Evolutionary conservation across 805 yeast genomes (phyloP).

Genomic region (Wickerhamomyces silvicola): DNA sequence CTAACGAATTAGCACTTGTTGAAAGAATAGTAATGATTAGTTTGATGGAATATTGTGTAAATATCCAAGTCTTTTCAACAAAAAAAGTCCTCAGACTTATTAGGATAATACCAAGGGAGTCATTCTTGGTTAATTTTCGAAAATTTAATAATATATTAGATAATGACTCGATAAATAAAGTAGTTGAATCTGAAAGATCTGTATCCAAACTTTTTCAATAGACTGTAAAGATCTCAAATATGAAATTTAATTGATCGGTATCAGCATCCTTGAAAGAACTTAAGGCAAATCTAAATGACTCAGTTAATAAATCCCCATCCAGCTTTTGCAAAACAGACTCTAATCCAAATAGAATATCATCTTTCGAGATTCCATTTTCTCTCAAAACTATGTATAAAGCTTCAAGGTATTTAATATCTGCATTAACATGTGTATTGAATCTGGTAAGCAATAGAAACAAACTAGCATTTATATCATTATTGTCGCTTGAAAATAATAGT

Average conservation of each 20-base stretch:
- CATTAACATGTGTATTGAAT: constrained; percentile 11
- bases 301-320: constrained; percentile 3
- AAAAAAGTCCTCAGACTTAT: constrained; percentile 34
- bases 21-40: constrained; percentile 36
- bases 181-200: too few species aligned
- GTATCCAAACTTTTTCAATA: constrained; percentile 6
- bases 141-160: constrained; percentile 8
- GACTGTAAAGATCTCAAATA: constrained; percentile 18
- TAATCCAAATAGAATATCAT: constrained; percentile 18
- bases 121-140: neutral
- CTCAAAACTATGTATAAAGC: constrained; percentile 31
- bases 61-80: constrained; percentile 46
- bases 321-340: constrained; percentile 7
- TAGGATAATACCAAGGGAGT: neutral
- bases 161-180: constrained; percentile 11
- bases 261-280: constrained; percentile 16
- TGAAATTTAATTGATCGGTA: constrained; percentile 5
- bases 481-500: constrained; percentile 4
- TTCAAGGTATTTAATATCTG: constrained; percentile 22
- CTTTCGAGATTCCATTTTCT: constrained; percentile 13
- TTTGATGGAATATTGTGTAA: constrained; percentile 65
- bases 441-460: constrained; percentile 25
- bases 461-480: constrained; percentile 15
- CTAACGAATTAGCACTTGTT: constrained; percentile 14
- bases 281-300: constrained; percentile 14